Percentiles rank a stretch among this genome's conserved stretches.
Evolutionary conservation across 2,329 filamentous ascomycete genomes (phyloP).

Genomic region (Dactylellina parvicollis): DNA sequence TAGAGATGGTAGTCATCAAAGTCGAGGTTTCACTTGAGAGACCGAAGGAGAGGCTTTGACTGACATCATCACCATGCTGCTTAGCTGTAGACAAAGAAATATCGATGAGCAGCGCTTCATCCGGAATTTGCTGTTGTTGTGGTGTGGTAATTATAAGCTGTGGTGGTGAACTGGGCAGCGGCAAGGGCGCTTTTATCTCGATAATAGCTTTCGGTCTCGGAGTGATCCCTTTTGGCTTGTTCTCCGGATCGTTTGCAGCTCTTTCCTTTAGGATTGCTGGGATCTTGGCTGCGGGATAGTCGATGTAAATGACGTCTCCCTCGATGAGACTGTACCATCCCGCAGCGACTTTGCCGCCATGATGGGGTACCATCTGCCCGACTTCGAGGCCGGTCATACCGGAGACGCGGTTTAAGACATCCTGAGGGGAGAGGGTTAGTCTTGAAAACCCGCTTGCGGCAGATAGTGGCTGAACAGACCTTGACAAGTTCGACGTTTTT

Average conservation of each 20-base stretch:
- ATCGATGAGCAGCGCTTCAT: background rate
- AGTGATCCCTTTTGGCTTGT: background rate
- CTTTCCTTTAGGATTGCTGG: background rate
- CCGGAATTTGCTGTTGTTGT: background rate
- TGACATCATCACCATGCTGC: background rate
- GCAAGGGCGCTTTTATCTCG: background rate
- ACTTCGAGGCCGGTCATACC: constrained; percentile 13
- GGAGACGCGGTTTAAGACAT: constrained; percentile 32
- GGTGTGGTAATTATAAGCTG: background rate
- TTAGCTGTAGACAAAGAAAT: background rate
- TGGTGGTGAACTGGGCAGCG: background rate
- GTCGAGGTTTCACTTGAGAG: background rate
- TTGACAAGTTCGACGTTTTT: constrained; percentile 11
- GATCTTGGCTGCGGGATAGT: constrained; percentile 18
- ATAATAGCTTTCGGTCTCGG: background rate
- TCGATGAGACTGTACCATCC: constrained; percentile 13
- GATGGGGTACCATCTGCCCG: constrained; percentile 6
- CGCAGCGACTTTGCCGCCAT: constrained; percentile 5
- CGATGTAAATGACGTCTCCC: constrained; percentile 41
- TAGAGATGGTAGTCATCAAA: background rate
- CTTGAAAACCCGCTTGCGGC: background rate
- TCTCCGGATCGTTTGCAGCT: background rate
- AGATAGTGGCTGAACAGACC: background rate
- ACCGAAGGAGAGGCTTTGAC: background rate
- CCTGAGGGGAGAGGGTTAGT: constrained; percentile 10